Evolutionary conservation across 805 yeast species (phyloP).

Genomic region (Nakazawaea ambrosiae): DNA sequence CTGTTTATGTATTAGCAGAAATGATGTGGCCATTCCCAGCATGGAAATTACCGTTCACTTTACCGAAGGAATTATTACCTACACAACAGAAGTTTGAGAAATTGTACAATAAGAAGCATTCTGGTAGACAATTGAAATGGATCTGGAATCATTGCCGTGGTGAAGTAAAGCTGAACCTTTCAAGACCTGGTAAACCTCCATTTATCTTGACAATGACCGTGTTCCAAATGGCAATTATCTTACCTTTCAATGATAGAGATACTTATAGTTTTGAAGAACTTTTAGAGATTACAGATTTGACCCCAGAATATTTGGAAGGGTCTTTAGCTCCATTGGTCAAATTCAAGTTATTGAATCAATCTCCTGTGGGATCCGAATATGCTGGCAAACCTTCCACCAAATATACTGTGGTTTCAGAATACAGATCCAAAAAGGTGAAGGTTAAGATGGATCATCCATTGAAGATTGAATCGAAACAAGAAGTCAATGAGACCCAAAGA

Average conservation of each 20-base stretch:
- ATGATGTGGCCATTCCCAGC: constrained; percentile 78
- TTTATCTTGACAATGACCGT: constrained; percentile 75
- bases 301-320: constrained; percentile 60
- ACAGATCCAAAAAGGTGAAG: constrained; percentile 75
- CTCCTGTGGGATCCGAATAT: constrained; percentile 54
- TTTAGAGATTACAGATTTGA: constrained; percentile 59
- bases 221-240: constrained; percentile 79
- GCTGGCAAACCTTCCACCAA: constrained; percentile 45
- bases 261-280: constrained; percentile 56
- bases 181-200: constrained; percentile 76
- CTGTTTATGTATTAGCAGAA: constrained; percentile 76
- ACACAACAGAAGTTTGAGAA: constrained; percentile 63
- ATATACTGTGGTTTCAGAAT: constrained; percentile 71
- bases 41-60: constrained; percentile 39
- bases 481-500: constrained; percentile 64
- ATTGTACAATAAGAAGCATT: constrained; percentile 68
- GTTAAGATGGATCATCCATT: constrained; percentile 55
- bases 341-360: constrained; percentile 63
- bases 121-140: constrained; percentile 90
- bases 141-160: constrained; percentile 92
- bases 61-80: constrained; percentile 62
- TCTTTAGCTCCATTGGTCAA: constrained; percentile 75
- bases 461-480: constrained; percentile 53
- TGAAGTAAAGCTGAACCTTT: constrained; percentile 80
- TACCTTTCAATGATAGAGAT: constrained; percentile 72